Base-by-base conservation (phyloP, 2,329 filamentous ascomycete species). In the Penicillium janthinellum region DNA sequence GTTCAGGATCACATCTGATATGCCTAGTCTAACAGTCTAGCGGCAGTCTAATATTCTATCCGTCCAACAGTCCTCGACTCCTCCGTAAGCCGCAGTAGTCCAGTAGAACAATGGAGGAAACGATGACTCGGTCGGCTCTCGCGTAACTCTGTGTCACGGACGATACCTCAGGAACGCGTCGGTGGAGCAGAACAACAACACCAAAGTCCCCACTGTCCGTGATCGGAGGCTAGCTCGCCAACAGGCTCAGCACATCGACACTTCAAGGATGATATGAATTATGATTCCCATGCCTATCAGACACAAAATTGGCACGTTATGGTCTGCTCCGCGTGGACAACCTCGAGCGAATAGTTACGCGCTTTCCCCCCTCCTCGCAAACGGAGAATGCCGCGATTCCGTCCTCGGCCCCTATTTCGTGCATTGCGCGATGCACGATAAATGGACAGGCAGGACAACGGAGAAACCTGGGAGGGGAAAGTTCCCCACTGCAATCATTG, bases 131-230 rank as follows among this genome's bases (percentile, higher is more conserved):
- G 35, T 22, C 17, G 49, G 49, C 22, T 49, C 59, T 58, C 59
- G 51, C 59, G 59, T 60, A 60, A 57, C 44, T n/a, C 49, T 52
- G 49, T 37, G 51, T 52, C 50, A 59, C 47, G n/a, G 28, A 22
- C 47, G 39, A 57, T 61, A 57, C 47, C 66, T 69, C 70, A 71
- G 68, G 69, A 68, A 71, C 68, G 64, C 67, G 64, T 66, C 57
- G 42, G 69, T 71, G 69, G 69, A 64, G 66, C 65, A 63, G 47
- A 64, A 62, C 25, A 55, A 64, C 47, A 66, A 60, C 35, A 56
- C 22, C 37, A 48, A 53, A 53, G 50, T 37, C 63, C 57, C 61
- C 61, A 64, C 63, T 35, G 56, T 59, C 59, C 62, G 63, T 59
- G 58, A 61, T 63, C 56, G 63, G 63, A 65, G 56, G 54, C 68